Base-by-base conservation (phyloP, 176 grass and related monocot species). In the Avena sativa region DNA sequence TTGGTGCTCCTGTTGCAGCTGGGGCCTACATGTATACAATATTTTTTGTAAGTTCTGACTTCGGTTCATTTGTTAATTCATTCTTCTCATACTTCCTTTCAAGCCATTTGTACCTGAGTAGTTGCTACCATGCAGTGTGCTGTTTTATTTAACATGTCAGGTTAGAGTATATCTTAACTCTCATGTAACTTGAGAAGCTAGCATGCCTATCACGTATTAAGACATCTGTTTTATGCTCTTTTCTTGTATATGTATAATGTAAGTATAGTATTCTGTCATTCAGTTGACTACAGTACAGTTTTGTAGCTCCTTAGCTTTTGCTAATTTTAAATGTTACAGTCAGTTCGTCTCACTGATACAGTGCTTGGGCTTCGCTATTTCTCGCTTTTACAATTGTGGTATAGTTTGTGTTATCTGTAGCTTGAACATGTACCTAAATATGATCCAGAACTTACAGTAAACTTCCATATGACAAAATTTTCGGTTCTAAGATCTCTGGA, bases 11-110 rank as follows among this genome's bases (percentile, higher is more conserved):
- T 88, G 90, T 94, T 81, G 93, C 93, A 79, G 86, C 86, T 91
- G 93, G 93, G 72, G 93, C 96, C 64, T 98, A 95, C 86, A 47
- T 98, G 87, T 98, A 91, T 87, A 98, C 93, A 86, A 46, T 95
- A 30, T 88, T 95, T 81, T 98, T 94, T 88, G 96, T 98, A 94
- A 94, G 96, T 88, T 83, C 57, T 85, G 20, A 48, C n/a, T 34
- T 34, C 32, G 32, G 32, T 34, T 86, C 19, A 69, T 53, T 49
- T 85, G 46, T 55, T 79, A 17, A 66, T 55, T 53, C 5, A 16
- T 40, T 77, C 23, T 16, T 87, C 74, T 59, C 38, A 59, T 80
- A 34, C 60, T 58, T 88, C 6, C 17, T 64, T 62, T 55, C 25
- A 40, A 38, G 32, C 23, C 21, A 75, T 81, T 9, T 82, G 61